phyloP scores from a whole-genome alignment of 2,329 filamentous ascomycete species.

The Neospermospora avenae region DNA sequence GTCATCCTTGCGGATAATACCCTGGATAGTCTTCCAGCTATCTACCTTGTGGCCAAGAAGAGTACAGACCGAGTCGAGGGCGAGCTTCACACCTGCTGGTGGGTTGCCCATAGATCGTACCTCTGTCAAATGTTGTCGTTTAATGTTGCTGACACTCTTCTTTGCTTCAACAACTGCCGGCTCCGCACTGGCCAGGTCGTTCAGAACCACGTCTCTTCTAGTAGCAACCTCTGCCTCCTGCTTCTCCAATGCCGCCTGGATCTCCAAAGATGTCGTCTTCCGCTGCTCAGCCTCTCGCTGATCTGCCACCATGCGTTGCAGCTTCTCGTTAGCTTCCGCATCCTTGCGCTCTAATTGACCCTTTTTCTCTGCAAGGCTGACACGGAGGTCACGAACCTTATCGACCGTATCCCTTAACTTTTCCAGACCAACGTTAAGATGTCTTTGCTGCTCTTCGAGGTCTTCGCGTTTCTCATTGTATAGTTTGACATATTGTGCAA shows the following conservation, averaged over 20 bases:
- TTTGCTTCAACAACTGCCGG: conserved; percentile 91
- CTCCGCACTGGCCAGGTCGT: conserved; percentile 86
- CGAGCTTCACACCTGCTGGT: conserved; percentile 83
- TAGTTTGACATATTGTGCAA: conserved; percentile 93
- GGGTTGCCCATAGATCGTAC: conserved; percentile 96
- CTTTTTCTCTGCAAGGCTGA: conserved; percentile 92
- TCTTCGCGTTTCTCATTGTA: conserved; percentile 99
- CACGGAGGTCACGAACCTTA: conserved; percentile 89
- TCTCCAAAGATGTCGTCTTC: conserved; percentile 82
- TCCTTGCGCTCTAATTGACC: conserved; percentile 90
- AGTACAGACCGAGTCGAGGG: conserved; percentile 94
- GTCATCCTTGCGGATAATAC: conserved; percentile 84
- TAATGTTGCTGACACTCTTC: conserved; percentile 97
- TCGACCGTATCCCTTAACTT: conserved; percentile 96
- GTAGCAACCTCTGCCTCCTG: conserved; percentile 85
- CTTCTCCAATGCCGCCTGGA: conserved; percentile 80
- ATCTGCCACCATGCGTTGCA: conserved; percentile 95
- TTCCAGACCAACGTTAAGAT: conserved; percentile 96
- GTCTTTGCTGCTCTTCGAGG: conserved; percentile 95
- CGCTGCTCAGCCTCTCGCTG: conserved; percentile 92
- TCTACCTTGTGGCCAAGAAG: conserved; percentile 85
- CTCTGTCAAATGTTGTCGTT: conserved; percentile 94
- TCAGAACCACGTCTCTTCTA: conserved; percentile 78
- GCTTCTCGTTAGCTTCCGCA: conserved; percentile 91
- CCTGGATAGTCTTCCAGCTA: conserved; percentile 89